These are phyloP conservation scores for Debaryomyces hansenii DNA, from an alignment of 805 yeast species.

Conservation along the genomic window DNA sequence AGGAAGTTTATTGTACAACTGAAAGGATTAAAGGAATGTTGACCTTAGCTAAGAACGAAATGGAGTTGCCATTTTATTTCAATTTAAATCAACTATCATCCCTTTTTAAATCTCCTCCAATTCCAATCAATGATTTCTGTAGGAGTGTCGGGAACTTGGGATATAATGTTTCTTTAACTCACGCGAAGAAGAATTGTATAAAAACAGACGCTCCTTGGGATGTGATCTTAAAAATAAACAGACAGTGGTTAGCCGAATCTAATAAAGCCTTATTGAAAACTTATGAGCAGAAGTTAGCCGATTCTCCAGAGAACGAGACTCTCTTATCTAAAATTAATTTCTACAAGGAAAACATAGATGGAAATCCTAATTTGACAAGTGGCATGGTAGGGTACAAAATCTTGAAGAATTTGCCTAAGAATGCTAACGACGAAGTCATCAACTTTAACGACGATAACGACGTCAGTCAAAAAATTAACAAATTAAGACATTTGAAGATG, in stretches of 20 bases:
- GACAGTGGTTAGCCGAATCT: conserved; percentile 51
- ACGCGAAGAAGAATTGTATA: conserved; percentile 79
- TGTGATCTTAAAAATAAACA: conserved; percentile 69
- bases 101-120: conserved; percentile 77
- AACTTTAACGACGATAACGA: conserved; percentile 59
- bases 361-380: conserved; percentile 41
- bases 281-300: conserved; percentile 7
- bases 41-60: conserved; percentile 74
- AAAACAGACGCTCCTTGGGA: conserved; percentile 92
- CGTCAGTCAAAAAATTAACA: conserved; percentile 55
- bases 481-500: conserved; percentile 71
- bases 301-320: conserved; percentile 8
- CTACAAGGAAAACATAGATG: conserved; percentile 30
- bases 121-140: conserved; percentile 67
- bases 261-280: conserved; percentile 24
- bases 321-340: conserved; percentile 16
- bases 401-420: conserved; percentile 38
- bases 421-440: conserved; percentile 34
- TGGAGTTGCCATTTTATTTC: conserved; percentile 73
- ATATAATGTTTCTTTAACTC: conserved; percentile 80
- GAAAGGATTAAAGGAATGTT: conserved; percentile 92
- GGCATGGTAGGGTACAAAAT: conserved; percentile 55
- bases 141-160: conserved; percentile 87
- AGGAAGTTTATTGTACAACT: conserved; percentile 68
- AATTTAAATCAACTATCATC: conserved; percentile 76